Percentiles rank a stretch among this genome's conserved stretches.
phyloP scores from a whole-genome alignment of 1,284 basidiomycete species.

The Moesziomyces sp. region DNA sequence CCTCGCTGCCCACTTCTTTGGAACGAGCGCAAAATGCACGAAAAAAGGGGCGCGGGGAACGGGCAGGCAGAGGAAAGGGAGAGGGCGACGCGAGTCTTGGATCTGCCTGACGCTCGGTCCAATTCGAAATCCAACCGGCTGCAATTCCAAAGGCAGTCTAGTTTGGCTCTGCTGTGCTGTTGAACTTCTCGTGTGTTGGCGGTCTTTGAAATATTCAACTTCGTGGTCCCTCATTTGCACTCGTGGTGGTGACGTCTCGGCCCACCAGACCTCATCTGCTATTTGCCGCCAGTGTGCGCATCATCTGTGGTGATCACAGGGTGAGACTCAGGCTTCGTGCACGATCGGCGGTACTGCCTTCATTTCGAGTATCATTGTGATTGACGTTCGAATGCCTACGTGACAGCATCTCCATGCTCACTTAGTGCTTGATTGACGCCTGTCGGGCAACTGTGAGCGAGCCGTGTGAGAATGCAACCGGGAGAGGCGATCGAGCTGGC shows the following conservation, averaged over 20 bases:
- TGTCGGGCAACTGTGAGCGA: conserved; percentile 19
- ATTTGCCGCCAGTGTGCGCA: too few species aligned
- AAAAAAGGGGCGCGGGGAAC: conserved; percentile 1
- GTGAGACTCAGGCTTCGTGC: too few species aligned
- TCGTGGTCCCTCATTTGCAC: neutral
- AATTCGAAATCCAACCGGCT: neutral
- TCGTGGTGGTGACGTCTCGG: too few species aligned
- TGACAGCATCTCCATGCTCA: neutral
- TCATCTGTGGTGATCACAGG: too few species aligned
- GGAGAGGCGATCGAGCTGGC: conserved; percentile 9
- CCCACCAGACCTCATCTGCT: too few species aligned
- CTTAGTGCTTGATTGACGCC: conserved; percentile 11
- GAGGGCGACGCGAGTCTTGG: too few species aligned
- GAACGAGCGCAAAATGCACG: neutral
- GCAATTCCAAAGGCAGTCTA: neutral
- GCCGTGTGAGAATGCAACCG: conserved; percentile 19
- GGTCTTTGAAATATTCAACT: conserved; percentile 29
- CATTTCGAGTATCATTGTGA: too few species aligned
- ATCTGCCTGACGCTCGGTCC: neutral
- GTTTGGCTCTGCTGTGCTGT: neutral
- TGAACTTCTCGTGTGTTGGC: conserved; percentile 26
- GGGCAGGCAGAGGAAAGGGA: neutral
- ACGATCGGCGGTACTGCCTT: too few species aligned
- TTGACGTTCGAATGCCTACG: too few species aligned
- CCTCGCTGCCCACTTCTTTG: neutral